phyloP scores from a whole-genome alignment of 2,329 filamentous ascomycete genomes.

The Ceratocystis harringtonii region DNA sequence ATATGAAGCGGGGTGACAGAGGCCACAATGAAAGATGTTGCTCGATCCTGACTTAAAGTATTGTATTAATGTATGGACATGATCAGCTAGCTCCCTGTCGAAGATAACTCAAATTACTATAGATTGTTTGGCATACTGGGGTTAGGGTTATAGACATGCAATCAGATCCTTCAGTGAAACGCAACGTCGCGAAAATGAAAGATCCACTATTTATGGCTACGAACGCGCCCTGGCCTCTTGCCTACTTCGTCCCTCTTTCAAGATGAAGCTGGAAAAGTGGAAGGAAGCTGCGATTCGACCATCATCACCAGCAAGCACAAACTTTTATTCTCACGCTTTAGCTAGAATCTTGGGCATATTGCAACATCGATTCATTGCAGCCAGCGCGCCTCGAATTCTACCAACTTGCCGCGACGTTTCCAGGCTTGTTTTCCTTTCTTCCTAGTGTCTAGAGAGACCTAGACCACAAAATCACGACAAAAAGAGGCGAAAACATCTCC shows the following conservation, averaged over 20 bases:
- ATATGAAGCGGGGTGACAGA: neutral
- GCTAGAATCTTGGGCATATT: neutral
- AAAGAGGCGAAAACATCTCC: neutral
- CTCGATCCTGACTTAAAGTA: no score
- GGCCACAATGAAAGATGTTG: neutral
- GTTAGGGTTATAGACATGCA: neutral
- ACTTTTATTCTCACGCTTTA: neutral
- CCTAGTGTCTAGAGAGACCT: neutral
- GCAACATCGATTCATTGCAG: neutral
- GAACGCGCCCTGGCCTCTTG: slow-evolving; percentile 15
- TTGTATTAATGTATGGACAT: no score
- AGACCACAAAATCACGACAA: neutral
- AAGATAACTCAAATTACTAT: no score
- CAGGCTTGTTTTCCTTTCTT: neutral
- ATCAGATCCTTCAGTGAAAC: neutral
- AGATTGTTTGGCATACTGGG: neutral
- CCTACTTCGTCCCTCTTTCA: neutral
- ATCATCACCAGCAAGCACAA: neutral
- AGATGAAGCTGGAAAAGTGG: neutral
- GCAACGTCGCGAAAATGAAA: slow-evolving; percentile 15
- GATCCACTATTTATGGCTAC: slow-evolving; percentile 16
- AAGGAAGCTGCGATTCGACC: neutral
- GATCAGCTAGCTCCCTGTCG: no score
- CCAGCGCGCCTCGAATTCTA: neutral
- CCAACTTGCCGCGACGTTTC: neutral